phyloP scores from a whole-genome alignment of 352 stramenopile genomes.

The Pythium scleroteichum region DNA sequence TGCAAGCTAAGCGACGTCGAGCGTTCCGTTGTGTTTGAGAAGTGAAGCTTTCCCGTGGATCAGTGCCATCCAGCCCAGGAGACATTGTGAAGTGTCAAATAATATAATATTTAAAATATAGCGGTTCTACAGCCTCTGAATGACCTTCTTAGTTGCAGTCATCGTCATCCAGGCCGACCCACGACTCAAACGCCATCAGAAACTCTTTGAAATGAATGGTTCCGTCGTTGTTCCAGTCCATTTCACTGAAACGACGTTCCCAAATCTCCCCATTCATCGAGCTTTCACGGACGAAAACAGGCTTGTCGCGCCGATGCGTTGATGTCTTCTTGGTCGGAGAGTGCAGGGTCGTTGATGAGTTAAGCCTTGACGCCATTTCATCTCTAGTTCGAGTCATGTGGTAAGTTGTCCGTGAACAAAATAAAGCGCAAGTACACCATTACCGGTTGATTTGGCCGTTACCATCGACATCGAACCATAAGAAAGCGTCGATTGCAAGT shows the following conservation, averaged over 20 bases:
- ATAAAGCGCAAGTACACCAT: slow-evolving; percentile 35
- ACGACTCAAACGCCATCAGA: slow-evolving; percentile 86
- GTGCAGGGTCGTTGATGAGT: slow-evolving; percentile 65
- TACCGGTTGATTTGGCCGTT: slow-evolving; percentile 77
- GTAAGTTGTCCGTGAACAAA: no score
- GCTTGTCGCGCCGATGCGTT: slow-evolving; percentile 20
- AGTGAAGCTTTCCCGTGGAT: slow-evolving; percentile 2
- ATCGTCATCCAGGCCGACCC: slow-evolving; percentile 81
- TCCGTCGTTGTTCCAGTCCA: slow-evolving; percentile 88
- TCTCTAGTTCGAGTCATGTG: slow-evolving; percentile 21
- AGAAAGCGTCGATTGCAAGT: slow-evolving; percentile 78
- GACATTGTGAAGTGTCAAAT: slow-evolving; percentile 26
- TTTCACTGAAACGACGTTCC: slow-evolving; percentile 83
- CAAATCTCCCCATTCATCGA: slow-evolving; percentile 71
- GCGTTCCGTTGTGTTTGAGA: slow-evolving; percentile 72
- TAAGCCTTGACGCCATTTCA: slow-evolving; percentile 66
- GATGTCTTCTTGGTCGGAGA: slow-evolving; percentile 83
- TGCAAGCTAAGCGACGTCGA: slow-evolving; percentile 60
- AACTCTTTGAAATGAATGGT: slow-evolving; percentile 90
- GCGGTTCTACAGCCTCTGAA: slow-evolving; percentile 7
- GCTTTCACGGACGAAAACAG: slow-evolving; percentile 12
- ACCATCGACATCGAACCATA: slow-evolving; percentile 85
- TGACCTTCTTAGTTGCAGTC: slow-evolving; percentile 26
- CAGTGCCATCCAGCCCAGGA: neutral
- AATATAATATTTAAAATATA: slow-evolving; percentile 37